Base-by-base conservation (phyloP, 352 stramenopile species). In the Pilasporangium apinafurcum region DNA sequence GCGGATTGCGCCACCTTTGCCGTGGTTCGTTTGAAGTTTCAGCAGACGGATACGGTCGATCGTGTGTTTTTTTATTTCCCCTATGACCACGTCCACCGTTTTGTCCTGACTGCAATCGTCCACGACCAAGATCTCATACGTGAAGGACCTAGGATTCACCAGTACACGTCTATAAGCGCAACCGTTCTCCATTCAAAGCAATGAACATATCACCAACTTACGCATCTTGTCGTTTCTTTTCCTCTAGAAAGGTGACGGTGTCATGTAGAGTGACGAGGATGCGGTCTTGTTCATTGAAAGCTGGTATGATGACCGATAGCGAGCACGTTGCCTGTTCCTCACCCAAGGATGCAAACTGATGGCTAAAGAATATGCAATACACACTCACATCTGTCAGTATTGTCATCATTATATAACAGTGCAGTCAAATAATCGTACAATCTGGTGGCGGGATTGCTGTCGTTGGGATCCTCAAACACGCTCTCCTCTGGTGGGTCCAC, bases 261-360 rank as follows among this genome's bases (percentile, higher is more conserved):
- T 86, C 83, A 40, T 93, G 49, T 9, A 98, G 64, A 57, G 96
- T 98, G 36, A 86, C 78, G 3, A 87, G 59, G 49, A 98, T 88
- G 26, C 95, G 78, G 29, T 96, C 62, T 56, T 96, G 55, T 55
- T 98, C 95, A 52, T 98, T 98, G 68, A 95, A 98, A 21, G 95
- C 95, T 12, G 95, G 93, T 27, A 98, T 83, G 35, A 98, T 74
- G 16, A 98, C 75, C 10, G 83, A 95, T 24, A 98, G 56, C 36
- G 81, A 71, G 22, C 79, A 48, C 21, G 66, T 56, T 1, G 77
- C 40, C 21, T 51, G 38, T 30, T 85, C 73, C 36, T 90, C 68
- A 0, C 72, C 52, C 24, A 91, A 50, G 24, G 75, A 88, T 4
- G 53, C 68, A 43, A 91, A 91, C 45, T 53, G 41, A 17, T 59